Evolutionary conservation across 2,329 filamentous ascomycete genomes (phyloP), one percentile per base, ranked within the genome.

Genomic region (Epichloe uncinata): DNA sequence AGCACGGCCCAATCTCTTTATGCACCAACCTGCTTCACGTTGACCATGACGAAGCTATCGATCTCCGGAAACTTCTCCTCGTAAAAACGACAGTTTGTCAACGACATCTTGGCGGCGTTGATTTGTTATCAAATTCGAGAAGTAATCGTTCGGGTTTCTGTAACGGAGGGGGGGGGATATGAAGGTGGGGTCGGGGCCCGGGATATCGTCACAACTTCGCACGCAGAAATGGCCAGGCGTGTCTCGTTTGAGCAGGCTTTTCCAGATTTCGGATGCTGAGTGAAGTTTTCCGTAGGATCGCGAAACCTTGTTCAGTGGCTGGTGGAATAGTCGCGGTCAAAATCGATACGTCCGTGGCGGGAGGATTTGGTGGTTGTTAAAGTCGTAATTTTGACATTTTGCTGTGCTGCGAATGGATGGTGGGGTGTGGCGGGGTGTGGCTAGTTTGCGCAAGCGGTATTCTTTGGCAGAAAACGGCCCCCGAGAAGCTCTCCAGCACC

Each of bases 11-110:
- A 43, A 45, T 26, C 51, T 49, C 50, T 51, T 63, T 76, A 18
- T 55, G 67, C 89, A 64, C 77, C 55, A 67, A 90, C 86, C 83
- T 95, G 89, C 81, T 95, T 95, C 63, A 97, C 93, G 72, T 97
- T 98, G 69, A 98, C 93, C 93, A 98, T 98, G 67, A 98, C 94
- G 73, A 96, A 97, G 78, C 88, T 95, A 73, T 98, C 93, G 68
- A 98, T 91, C 78, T 97, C 93, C 61, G 67, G 66, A 55, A 85
- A 96, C 73, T 95, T 95, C 74, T 95, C 88, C 78, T 95, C 89
- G 70, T 95, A 96, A 73, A 94, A 96, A 64, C 89, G 88, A 72
- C 87, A 95, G 74, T 95, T 95, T 68, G 87, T 93, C 75, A 95
- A 82, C 73, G 89, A 94, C 87, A 94, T 95, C 63, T 68, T 85